A percentile compares a stretch with the other conserved stretches of the same genome.
phyloP scores from a whole-genome alignment of 768 basidiomycete genomes.

The Lentinula detonsa region DNA sequence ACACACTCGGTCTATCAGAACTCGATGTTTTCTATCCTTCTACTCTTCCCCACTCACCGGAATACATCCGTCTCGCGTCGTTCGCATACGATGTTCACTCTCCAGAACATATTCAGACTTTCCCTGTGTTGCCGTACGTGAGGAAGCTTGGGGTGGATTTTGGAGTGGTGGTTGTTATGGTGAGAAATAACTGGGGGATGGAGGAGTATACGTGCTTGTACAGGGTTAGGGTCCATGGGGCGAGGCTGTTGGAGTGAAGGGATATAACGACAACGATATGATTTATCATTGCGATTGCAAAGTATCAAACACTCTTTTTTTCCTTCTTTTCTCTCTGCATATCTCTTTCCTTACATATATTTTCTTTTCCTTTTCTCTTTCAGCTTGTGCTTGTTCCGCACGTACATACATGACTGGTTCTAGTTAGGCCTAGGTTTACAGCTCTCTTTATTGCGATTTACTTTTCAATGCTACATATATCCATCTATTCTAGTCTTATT shows the following conservation, averaged over 20 bases:
- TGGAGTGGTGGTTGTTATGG: slow-evolving; percentile 72
- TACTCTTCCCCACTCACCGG: not conserved
- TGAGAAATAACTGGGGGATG: slow-evolving; percentile 86
- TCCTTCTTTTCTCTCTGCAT: too few relatives aligned
- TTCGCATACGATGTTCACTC: slow-evolving; percentile 63
- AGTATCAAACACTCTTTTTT: too few relatives aligned
- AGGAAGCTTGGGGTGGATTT: slow-evolving; percentile 72
- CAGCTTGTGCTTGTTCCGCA: too few relatives aligned
- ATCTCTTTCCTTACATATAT: too few relatives aligned
- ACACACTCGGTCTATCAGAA: not conserved
- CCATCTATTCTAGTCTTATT: too few relatives aligned
- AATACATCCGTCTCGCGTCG: slow-evolving; percentile 58
- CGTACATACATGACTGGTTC: too few relatives aligned
- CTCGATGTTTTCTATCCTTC: not conserved
- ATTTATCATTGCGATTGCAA: too few relatives aligned
- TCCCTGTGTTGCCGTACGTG: slow-evolving; percentile 66
- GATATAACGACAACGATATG: not conserved
- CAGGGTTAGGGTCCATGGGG: slow-evolving; percentile 75
- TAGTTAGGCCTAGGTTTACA: too few relatives aligned
- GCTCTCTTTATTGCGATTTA: too few relatives aligned
- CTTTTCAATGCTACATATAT: too few relatives aligned
- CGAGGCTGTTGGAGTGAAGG: slow-evolving; percentile 23
- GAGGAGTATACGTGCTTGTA: slow-evolving; percentile 85
- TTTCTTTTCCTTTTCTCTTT: too few relatives aligned
- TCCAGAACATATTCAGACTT: slow-evolving; percentile 66